Evolutionary conservation across 1,284 basidiomycete genomes (phyloP), one percentile per base, ranked within the genome.

Genomic region (Anthracocystis setariae): DNA sequence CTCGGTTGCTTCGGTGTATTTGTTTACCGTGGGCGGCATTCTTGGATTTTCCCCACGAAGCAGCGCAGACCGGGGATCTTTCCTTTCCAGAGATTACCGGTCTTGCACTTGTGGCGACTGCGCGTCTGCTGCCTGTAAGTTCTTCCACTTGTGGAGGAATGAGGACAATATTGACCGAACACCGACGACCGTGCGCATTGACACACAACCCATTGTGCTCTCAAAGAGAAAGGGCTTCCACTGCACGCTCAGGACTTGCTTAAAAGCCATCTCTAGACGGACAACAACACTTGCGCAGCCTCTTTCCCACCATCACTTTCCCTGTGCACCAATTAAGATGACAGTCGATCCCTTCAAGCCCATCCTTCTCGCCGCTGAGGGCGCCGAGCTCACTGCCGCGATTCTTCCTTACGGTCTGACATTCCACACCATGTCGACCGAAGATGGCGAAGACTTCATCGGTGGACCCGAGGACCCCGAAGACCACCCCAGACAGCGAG

Each of bases 371-470:
- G 37, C 48, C 39, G 56, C 59, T 27, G 58, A 63, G 18, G 62
- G 50, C 18, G 57, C 59, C 17, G 39, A 56, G n/a, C 73, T 78
- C 32, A 46, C 33, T 10, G 67, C 56, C 8, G 61, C 73, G 18
- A 60, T 81, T 37, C 53, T 80, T 38, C 64, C 73, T 2, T 80
- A 74, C 45, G 79, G 79, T 18, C 73, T 81, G 40, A 80, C 74
- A 13, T 47, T 79, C 24, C 78, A 80, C 52, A 62, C 62, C 32
- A 61, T 81, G 42, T 46, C 43, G 23, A 69, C 63, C 4, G 57
- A 74, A 33, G 55, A 48, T 7, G 55, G 50, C 24, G 70, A 62
- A 23, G 79, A 81, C 50, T 62, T 81, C 27, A 69, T 81, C n/a
- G 62, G 57, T 8, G 79, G 78, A 0, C 79, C 79, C n/a, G 73